These are phyloP conservation scores for Incumbomyces delicatus DNA, from an alignment of 2,329 filamentous ascomycete genomes.

Conservation along the genomic window DNA sequence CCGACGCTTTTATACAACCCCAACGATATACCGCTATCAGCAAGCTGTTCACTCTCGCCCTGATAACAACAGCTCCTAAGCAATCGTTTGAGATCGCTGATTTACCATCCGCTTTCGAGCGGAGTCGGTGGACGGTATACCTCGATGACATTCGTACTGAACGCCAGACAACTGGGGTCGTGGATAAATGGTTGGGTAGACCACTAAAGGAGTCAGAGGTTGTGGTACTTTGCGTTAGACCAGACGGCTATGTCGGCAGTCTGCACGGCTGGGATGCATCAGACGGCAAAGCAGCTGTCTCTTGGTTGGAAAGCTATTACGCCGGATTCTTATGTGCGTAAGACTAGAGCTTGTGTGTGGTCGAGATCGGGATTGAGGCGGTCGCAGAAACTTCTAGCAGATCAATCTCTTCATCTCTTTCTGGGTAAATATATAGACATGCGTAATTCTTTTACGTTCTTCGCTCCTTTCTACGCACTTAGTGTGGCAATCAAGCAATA, in stretches of 20 bases:
- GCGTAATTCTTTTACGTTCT: no score
- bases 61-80: constrained; percentile 59
- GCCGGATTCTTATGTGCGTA: constrained; percentile 31
- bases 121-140: constrained; percentile 63
- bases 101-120: constrained; percentile 51
- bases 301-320: constrained; percentile 45
- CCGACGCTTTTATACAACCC: constrained; percentile 57
- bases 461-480: no score
- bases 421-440: no score
- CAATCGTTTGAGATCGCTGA: constrained; percentile 55
- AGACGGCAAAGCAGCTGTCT: constrained; percentile 27
- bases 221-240: constrained; percentile 58
- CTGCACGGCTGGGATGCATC: constrained; percentile 36
- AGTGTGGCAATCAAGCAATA: no score
- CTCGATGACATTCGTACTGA: constrained; percentile 49
- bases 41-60: constrained; percentile 57
- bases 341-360: not conserved
- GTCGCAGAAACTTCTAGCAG: no score
- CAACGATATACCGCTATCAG: constrained; percentile 60
- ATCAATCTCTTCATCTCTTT: no score
- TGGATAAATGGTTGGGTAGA: constrained; percentile 57
- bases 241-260: constrained; percentile 65
- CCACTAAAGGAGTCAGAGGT: constrained; percentile 48
- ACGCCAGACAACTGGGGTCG: constrained; percentile 49
- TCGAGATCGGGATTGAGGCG: no score